These are phyloP conservation scores for Boletellus deceptivus DNA, from an alignment of 1,284 basidiomycete species.

Conservation along the genomic window DNA sequence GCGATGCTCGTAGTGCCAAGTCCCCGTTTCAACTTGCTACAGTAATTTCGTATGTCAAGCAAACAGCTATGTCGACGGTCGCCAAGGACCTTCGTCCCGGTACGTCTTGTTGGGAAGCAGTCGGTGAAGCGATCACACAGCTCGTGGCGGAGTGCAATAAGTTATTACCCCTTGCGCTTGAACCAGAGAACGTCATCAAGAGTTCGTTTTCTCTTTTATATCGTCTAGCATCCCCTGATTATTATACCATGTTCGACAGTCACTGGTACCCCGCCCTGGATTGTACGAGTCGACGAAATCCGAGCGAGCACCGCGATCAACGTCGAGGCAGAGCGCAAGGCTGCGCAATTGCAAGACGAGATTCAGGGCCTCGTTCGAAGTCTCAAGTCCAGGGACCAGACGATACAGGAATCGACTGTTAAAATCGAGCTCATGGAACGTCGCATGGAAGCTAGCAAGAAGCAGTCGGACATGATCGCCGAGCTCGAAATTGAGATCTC, in stretches of 20 bases:
- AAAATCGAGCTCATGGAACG: conserved; percentile 96
- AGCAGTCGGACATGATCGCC: conserved; percentile 79
- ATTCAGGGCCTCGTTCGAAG: conserved; percentile 83
- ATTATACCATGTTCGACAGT: conserved; percentile 45
- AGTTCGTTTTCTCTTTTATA: conserved; percentile 46
- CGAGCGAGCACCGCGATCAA: conserved; percentile 83
- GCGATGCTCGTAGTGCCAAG: conserved; percentile 74
- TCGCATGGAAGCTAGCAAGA: conserved; percentile 86
- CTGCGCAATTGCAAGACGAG: conserved; percentile 84
- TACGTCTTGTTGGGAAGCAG: conserved; percentile 72
- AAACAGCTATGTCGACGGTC: conserved; percentile 69
- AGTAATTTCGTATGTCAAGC: conserved; percentile 69
- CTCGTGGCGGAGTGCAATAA: conserved; percentile 70
- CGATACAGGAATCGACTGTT: conserved; percentile 83
- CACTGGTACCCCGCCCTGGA: conserved; percentile 82
- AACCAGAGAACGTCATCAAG: conserved; percentile 75
- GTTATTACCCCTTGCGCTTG: conserved; percentile 69
- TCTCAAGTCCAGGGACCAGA: conserved; percentile 85
- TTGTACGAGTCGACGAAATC: conserved; percentile 83
- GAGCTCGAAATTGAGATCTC: conserved; percentile 80
- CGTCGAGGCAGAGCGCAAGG: conserved; percentile 87
- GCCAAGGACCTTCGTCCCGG: conserved; percentile 66
- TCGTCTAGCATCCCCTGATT: neutral
- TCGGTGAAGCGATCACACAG: conserved; percentile 66
- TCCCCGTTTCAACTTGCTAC: conserved; percentile 71